Base-by-base conservation (phyloP, 805 yeast genomes). In the Wickerhamiella domercqiae region DNA sequence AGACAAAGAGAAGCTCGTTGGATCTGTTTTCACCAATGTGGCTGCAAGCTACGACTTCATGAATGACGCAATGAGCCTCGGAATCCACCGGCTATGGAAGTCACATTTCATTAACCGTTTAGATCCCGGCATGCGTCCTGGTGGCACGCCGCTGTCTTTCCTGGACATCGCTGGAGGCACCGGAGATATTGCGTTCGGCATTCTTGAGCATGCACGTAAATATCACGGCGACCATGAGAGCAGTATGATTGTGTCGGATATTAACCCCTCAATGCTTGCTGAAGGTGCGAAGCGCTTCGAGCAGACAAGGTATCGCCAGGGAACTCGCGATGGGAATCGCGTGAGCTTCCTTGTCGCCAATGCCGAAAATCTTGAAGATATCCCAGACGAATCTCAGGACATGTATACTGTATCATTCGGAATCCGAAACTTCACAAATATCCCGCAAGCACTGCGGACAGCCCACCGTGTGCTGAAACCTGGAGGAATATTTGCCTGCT, bases 131-230 rank as follows among this genome's bases (percentile, higher is more conserved):
- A 74, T 73, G 64, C 71, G 97, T 53, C 87, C 94, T 4, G 93
- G 87, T 33, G 70, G 73, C 11, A 71, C 76, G 46, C 94, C 95
- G 3, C 64, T 90, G 50, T 72, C 75, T 41, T 87, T 90, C 53
- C 67, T 90, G 45, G 98, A 90, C 59, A 97, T 90, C 40, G 98
- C 98, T 20, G 98, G 98, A 42, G 98, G 98, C 18, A 83, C 97
- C 7, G 98, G 98, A 34, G 98, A 90, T 54, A 87, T 90, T 59
- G 98, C 98, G 1, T 83, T 83, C 60, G 93, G 98, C 2, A 68
- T 90, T 45, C 65, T 90, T 44, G 94, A 84, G 51, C 94, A 90
- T 59, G 97, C 97, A 7, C 75, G 77, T 45, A 60, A 65, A 29
- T 71, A 74, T 44, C 82, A 74, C 54, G 76, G 78, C 40, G 98